These are phyloP conservation scores for Spathaspora arborariae DNA, from an alignment of 805 yeast genomes.

Conservation along the genomic window DNA sequence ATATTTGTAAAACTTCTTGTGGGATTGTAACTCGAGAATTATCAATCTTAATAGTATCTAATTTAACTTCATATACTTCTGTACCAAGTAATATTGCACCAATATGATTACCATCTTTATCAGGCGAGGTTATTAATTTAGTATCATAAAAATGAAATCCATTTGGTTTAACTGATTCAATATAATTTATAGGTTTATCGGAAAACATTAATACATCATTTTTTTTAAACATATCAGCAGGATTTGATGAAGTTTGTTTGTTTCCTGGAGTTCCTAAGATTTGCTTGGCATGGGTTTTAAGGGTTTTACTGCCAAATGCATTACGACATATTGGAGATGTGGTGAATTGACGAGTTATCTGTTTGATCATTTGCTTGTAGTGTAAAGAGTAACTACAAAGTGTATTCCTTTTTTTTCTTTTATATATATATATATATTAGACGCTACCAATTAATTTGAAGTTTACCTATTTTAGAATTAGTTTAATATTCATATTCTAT, in stretches of 20 bases:
- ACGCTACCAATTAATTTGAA: not conserved
- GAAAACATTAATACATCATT: slow-evolving; percentile 42
- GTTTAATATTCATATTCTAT: not conserved
- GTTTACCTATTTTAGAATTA: not conserved
- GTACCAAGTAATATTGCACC: slow-evolving; percentile 51
- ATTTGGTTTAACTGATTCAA: slow-evolving; percentile 43
- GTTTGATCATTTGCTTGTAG: not conserved
- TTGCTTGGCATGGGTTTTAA: slow-evolving; percentile 3
- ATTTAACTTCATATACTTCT: slow-evolving; percentile 60
- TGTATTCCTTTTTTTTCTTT: too few relatives aligned
- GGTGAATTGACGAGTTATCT: not conserved
- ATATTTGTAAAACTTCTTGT: slow-evolving; percentile 40
- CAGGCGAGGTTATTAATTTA: slow-evolving; percentile 43
- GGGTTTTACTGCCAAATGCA: slow-evolving; percentile 8
- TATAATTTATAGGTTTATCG: slow-evolving; percentile 39
- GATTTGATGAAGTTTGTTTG: slow-evolving; percentile 37
- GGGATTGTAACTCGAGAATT: slow-evolving; percentile 53
- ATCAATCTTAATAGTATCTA: slow-evolving; percentile 38
- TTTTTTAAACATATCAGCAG: slow-evolving; percentile 40
- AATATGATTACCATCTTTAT: slow-evolving; percentile 30
- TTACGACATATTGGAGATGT: not conserved
- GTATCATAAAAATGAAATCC: slow-evolving; percentile 60
- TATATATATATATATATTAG: too few relatives aligned
- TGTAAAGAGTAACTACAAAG: too few relatives aligned
- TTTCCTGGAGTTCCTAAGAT: slow-evolving; percentile 28